A percentile compares a stretch with the other conserved stretches of the same genome.
These are phyloP conservation scores for Phytopythium mirpurense DNA, from an alignment of 352 stramenopile genomes.

Conservation along the genomic window DNA sequence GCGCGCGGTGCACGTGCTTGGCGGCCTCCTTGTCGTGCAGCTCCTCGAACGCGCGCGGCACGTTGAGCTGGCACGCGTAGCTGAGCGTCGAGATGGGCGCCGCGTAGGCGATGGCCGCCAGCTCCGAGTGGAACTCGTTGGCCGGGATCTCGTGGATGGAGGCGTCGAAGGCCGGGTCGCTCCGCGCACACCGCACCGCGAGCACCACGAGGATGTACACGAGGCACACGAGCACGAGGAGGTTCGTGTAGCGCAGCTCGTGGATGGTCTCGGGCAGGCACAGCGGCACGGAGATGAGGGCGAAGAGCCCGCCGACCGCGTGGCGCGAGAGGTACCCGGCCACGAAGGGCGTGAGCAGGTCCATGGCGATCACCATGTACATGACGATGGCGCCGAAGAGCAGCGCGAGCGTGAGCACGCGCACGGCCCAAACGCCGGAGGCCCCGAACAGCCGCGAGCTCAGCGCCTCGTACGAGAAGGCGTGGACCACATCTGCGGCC, in stretches of 20 bases:
- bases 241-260: slow-evolving; percentile 75
- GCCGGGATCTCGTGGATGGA: slow-evolving; percentile 31
- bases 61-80: slow-evolving; percentile 79
- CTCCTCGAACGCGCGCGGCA: slow-evolving; percentile 75
- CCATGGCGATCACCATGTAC: slow-evolving; percentile 85
- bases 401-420: slow-evolving; percentile 64
- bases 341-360: slow-evolving; percentile 79
- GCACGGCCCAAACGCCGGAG: slow-evolving; percentile 63
- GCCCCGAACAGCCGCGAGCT: slow-evolving; percentile 70
- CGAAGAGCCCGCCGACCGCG: slow-evolving; percentile 59
- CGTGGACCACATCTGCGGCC: slow-evolving; percentile 51
- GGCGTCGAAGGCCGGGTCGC: slow-evolving; percentile 35
- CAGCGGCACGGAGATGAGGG: slow-evolving; percentile 60
- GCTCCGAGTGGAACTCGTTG: slow-evolving; percentile 55
- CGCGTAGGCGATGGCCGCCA: slow-evolving; percentile 60
- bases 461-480: slow-evolving; percentile 79
- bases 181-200: slow-evolving; percentile 32
- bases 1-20: slow-evolving; percentile 57
- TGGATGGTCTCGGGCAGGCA: slow-evolving; percentile 82
- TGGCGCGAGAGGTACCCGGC: slow-evolving; percentile 43
- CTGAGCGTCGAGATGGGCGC: slow-evolving; percentile 78
- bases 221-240: slow-evolving; percentile 71
- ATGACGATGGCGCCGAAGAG: slow-evolving; percentile 77
- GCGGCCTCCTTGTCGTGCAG: slow-evolving; percentile 68
- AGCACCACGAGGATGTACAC: slow-evolving; percentile 79